Evolutionary conservation across 805 yeast genomes (phyloP).

Genomic region (Wickerhamiella azymoides): DNA sequence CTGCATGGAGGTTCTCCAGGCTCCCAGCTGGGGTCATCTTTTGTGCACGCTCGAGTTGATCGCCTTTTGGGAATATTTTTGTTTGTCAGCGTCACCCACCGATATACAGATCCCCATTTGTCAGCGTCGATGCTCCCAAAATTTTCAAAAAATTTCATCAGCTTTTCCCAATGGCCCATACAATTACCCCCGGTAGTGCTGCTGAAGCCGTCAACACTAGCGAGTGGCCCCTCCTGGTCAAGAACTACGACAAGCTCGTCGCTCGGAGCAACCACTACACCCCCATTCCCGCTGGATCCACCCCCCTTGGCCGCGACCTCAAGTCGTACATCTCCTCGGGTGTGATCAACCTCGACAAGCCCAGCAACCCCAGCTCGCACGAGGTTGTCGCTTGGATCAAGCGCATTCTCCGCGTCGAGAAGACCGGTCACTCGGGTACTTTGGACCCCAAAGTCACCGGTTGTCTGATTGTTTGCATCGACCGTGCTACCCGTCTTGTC

Average conservation of each 20-base stretch:
- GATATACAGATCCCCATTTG: neutral
- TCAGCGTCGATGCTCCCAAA: neutral
- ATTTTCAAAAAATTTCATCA: conserved; percentile 7
- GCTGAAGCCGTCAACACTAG: conserved; percentile 69
- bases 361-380: conserved; percentile 96
- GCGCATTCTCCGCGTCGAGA: conserved; percentile 86
- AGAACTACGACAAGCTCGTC: conserved; percentile 82
- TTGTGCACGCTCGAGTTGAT: too few species aligned
- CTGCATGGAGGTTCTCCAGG: too few species aligned
- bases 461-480: conserved; percentile 94
- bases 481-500: conserved; percentile 94
- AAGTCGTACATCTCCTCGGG: conserved; percentile 84
- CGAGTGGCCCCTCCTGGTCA: conserved; percentile 89
- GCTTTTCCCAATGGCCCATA: conserved; percentile 33
- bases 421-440: conserved; percentile 98
- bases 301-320: conserved; percentile 89
- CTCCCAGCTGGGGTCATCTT: too few species aligned
- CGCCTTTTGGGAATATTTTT: too few species aligned
- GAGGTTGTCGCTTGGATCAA: conserved; percentile 99
- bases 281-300: conserved; percentile 89
- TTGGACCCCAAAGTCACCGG: conserved; percentile 98
- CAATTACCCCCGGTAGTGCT: conserved; percentile 80
- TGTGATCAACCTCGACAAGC: conserved; percentile 94
- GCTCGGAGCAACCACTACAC: conserved; percentile 97
- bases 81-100: neutral